phyloP scores from a whole-genome alignment of 1,284 basidiomycete species.

The Leccinum fallax region DNA sequence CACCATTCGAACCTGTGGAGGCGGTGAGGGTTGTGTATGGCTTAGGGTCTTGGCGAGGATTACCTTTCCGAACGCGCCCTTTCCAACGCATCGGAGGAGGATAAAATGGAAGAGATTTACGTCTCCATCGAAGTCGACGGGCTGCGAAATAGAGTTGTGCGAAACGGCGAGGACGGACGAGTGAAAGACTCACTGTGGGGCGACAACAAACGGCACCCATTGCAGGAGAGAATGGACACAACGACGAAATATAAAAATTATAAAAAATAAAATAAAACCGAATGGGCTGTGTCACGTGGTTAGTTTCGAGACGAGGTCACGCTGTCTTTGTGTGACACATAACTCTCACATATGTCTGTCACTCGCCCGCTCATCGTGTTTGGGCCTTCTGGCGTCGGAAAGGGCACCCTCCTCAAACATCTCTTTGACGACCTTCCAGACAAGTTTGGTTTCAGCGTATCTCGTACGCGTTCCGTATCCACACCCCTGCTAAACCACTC shows the following conservation, averaged over 20 bases:
- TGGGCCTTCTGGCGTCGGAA: conserved; percentile 91
- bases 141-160: conserved; percentile 48
- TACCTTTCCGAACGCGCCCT: conserved; percentile 98
- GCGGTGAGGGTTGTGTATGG: background rate
- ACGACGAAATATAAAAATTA: conserved; percentile 22
- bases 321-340: background rate
- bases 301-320: background rate
- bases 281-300: background rate
- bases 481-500: background rate
- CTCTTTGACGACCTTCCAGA: conserved; percentile 85
- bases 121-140: conserved; percentile 97
- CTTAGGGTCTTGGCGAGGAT: conserved; percentile 6
- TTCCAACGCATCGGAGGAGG: conserved; percentile 91
- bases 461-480: conserved; percentile 59
- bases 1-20: conserved; percentile 86
- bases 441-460: conserved; percentile 93
- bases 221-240: conserved; percentile 21
- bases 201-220: conserved; percentile 89
- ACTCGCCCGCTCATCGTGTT: conserved; percentile 71
- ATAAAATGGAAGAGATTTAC: conserved; percentile 98
- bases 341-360: conserved; percentile 38
- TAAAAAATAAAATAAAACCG: background rate
- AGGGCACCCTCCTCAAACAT: conserved; percentile 87
- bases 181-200: conserved; percentile 56
- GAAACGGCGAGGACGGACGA: background rate